Conservation (phyloP, 1,284 basidiomycete species). For the Ustilago esculenta region DNA sequence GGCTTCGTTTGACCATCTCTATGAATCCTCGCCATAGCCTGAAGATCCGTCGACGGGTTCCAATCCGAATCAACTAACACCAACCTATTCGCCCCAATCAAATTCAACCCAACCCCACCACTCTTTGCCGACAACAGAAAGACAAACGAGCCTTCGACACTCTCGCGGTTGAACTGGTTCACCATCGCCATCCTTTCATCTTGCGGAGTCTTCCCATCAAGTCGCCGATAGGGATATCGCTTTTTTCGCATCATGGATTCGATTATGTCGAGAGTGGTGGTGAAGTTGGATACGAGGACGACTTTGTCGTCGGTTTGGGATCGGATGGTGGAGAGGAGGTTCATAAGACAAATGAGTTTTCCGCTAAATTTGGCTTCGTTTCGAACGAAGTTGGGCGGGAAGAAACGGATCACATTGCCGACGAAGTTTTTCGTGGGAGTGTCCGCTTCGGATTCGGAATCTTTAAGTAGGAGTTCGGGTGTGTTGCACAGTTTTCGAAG, state of each 20-base stretch:
- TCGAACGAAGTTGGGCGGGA: conserved; percentile 44
- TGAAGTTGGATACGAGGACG: conserved; percentile 66
- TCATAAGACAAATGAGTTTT: conserved; percentile 78
- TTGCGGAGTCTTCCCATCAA: conserved; percentile 76
- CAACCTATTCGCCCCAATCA: conserved; percentile 95
- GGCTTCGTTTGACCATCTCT: conserved; percentile 88
- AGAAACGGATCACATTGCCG: conserved; percentile 33
- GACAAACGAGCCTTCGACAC: conserved; percentile 71
- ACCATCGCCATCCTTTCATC: conserved; percentile 53
- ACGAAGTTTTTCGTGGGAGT: conserved; percentile 40
- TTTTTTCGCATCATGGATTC: conserved; percentile 83
- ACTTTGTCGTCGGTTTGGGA: conserved; percentile 78
- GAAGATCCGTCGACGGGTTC: conserved; percentile 86
- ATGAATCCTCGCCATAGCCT: conserved; percentile 92
- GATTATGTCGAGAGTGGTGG: conserved; percentile 86
- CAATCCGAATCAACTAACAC: conserved; percentile 90
- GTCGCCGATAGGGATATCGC: conserved; percentile 80
- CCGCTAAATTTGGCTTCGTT: conserved; percentile 52
- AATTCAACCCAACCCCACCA: conserved; percentile 96
- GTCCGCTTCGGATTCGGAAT: conserved; percentile 69
- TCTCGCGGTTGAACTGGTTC: conserved; percentile 55
- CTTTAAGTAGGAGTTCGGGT: conserved; percentile 81
- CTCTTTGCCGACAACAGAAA: conserved; percentile 97
- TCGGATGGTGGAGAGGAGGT: conserved; percentile 75
- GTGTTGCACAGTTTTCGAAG: conserved; percentile 90